phyloP scores from a whole-genome alignment of 1,284 basidiomycete species.

The Malassezia globosa region DNA sequence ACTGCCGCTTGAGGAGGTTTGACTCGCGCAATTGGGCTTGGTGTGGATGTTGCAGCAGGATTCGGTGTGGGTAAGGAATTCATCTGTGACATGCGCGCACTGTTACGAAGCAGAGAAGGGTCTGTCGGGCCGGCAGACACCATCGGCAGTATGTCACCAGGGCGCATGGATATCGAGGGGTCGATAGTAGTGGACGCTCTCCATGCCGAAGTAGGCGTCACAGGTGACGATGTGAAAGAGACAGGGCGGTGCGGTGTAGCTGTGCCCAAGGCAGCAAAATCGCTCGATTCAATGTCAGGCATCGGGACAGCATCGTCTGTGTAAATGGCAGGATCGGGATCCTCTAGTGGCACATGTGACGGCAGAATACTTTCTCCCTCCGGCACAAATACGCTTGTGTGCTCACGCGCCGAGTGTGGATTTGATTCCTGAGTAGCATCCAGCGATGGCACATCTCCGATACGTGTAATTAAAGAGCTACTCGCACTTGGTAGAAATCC shows the following conservation, averaged over 20 bases:
- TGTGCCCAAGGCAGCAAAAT: slow-evolving; percentile 12
- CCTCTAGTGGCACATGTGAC: background rate
- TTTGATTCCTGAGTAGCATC: background rate
- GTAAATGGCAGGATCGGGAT: background rate
- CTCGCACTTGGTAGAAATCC: slow-evolving; percentile 25
- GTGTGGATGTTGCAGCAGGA: background rate
- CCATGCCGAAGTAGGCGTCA: background rate
- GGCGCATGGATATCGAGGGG: background rate
- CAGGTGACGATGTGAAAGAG: background rate
- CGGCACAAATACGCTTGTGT: background rate
- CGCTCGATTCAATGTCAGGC: background rate
- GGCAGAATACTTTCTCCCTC: background rate
- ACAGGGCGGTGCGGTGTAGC: slow-evolving; percentile 4
- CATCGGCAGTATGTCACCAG: slow-evolving; percentile 2
- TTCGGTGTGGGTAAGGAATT: background rate
- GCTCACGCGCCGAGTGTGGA: background rate
- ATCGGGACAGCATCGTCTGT: background rate
- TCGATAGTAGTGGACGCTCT: no score
- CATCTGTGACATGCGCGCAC: no score
- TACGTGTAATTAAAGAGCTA: slow-evolving; percentile 22
- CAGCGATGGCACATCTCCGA: slow-evolving; percentile 38
- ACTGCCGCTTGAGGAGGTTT: background rate
- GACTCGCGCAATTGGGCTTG: background rate
- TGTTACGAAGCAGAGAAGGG: background rate
- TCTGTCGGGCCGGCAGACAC: background rate